Percentiles rank a stretch among this genome's conserved stretches.
These are phyloP conservation scores for Mortierella sp. DNA, from an alignment of 371 early-diverging fungal genomes.

Conservation along the genomic window DNA sequence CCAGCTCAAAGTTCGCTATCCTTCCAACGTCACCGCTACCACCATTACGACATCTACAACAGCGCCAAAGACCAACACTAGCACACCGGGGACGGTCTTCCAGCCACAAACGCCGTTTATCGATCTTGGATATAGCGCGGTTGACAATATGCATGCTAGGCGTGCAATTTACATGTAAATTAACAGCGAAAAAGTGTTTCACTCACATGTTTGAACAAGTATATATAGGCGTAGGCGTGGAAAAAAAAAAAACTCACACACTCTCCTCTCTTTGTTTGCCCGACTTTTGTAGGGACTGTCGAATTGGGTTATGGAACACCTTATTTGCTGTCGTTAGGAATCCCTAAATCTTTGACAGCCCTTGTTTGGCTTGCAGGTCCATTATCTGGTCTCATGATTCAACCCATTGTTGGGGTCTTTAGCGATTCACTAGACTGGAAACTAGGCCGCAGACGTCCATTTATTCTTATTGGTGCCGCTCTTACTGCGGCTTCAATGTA, in stretches of 20 bases:
- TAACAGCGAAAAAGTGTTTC: background rate
- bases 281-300: slow-evolving; percentile 25
- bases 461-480: slow-evolving; percentile 66
- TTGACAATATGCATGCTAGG: slow-evolving; percentile 75
- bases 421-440: slow-evolving; percentile 68
- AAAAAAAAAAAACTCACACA: too few species aligned
- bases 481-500: slow-evolving; percentile 70
- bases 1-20: slow-evolving; percentile 1
- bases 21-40: background rate
- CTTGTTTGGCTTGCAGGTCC: slow-evolving; percentile 89
- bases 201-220: background rate
- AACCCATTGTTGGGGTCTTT: slow-evolving; percentile 68
- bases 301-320: slow-evolving; percentile 81
- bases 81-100: slow-evolving; percentile 11
- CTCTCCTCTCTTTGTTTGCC: too few species aligned
- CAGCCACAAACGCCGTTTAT: slow-evolving; percentile 22
- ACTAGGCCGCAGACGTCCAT: slow-evolving; percentile 69
- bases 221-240: background rate
- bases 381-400: slow-evolving; percentile 65
- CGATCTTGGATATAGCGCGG: slow-evolving; percentile 56
- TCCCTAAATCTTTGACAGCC: slow-evolving; percentile 74
- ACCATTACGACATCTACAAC: background rate
- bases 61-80: slow-evolving; percentile 2
- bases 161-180: slow-evolving; percentile 74
- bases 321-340: slow-evolving; percentile 75